Evolutionary conservation across 768 basidiomycete genomes (phyloP).

Genomic region (Termitomyces sp.): DNA sequence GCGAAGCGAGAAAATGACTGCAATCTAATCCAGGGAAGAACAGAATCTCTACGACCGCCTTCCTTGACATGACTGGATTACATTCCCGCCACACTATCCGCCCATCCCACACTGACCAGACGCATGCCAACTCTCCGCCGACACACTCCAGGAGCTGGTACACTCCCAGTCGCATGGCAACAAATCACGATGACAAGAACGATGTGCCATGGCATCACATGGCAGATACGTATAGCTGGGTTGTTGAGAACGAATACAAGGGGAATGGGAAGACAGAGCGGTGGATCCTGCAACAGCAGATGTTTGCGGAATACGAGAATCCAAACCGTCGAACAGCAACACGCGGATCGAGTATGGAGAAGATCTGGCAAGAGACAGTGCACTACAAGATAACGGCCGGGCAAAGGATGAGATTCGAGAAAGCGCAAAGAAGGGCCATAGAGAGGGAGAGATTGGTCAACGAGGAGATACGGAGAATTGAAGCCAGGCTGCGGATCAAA

Average conservation of each 20-base stretch:
- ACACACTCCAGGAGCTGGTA: constrained; percentile 6
- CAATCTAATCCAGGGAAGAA: background rate
- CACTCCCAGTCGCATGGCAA: constrained; percentile 6
- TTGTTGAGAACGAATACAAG: constrained; percentile 50
- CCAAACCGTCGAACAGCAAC: constrained; percentile 11
- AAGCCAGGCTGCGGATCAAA: constrained; percentile 47
- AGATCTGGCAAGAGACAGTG: constrained; percentile 50
- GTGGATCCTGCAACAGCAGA: constrained; percentile 65
- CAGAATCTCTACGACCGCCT: background rate
- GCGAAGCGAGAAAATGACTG: constrained; percentile 1
- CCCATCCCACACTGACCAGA: constrained; percentile 6
- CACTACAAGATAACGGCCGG: constrained; percentile 52
- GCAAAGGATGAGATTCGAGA: constrained; percentile 50
- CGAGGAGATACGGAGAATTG: constrained; percentile 54
- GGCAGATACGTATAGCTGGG: constrained; percentile 45
- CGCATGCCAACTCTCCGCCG: constrained; percentile 7
- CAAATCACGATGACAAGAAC: constrained; percentile 10
- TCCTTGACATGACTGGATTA: constrained; percentile 10
- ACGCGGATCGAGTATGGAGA: constrained; percentile 20
- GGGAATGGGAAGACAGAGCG: constrained; percentile 52
- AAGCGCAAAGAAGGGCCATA: constrained; percentile 38
- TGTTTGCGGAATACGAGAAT: constrained; percentile 28
- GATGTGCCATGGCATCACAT: constrained; percentile 38
- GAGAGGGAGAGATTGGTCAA: constrained; percentile 48
- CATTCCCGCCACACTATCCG: constrained; percentile 6